These are phyloP conservation scores for Podospora sp. DNA, from an alignment of 495 filamentous ascomycete species.

Conservation along the genomic window DNA sequence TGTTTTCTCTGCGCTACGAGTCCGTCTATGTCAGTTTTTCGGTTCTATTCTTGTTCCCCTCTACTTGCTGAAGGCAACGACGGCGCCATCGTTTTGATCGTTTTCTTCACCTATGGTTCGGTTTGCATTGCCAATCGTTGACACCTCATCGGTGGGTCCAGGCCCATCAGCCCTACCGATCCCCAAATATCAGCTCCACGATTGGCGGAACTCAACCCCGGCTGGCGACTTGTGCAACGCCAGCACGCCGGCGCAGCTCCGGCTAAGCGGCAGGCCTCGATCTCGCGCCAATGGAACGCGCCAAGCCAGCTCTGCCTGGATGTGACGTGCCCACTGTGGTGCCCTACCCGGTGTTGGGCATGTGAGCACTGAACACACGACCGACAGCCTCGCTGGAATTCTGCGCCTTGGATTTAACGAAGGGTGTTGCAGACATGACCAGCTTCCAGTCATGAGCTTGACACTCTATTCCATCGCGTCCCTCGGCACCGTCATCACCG, in stretches of 20 bases:
- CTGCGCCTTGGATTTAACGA: not conserved
- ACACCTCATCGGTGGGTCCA: not conserved
- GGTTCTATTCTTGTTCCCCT: no score
- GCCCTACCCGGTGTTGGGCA: no score
- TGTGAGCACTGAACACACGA: constrained; percentile 2
- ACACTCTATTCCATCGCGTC: constrained; percentile 3
- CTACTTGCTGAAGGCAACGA: no score
- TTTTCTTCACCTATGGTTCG: not conserved
- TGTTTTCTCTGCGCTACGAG: no score
- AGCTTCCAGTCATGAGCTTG: constrained; percentile 8
- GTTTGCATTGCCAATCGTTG: not conserved
- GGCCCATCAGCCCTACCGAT: not conserved
- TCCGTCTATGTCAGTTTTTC: no score
- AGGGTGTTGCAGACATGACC: not conserved
- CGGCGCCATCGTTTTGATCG: no score
- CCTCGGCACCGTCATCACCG: constrained; percentile 19
- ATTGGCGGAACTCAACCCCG: not conserved
- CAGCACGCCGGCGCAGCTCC: not conserved
- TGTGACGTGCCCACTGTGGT: not conserved
- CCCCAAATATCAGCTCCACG: not conserved
- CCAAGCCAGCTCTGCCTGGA: constrained; percentile 2
- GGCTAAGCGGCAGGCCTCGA: constrained; percentile 2
- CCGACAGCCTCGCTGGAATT: not conserved
- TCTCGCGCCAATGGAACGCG: not conserved
- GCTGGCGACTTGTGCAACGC: not conserved